Percentiles rank a stretch among this genome's conserved stretches.
These are phyloP conservation scores for Penicillium sp. DNA, from an alignment of 2,329 filamentous ascomycete genomes.

Conservation along the genomic window DNA sequence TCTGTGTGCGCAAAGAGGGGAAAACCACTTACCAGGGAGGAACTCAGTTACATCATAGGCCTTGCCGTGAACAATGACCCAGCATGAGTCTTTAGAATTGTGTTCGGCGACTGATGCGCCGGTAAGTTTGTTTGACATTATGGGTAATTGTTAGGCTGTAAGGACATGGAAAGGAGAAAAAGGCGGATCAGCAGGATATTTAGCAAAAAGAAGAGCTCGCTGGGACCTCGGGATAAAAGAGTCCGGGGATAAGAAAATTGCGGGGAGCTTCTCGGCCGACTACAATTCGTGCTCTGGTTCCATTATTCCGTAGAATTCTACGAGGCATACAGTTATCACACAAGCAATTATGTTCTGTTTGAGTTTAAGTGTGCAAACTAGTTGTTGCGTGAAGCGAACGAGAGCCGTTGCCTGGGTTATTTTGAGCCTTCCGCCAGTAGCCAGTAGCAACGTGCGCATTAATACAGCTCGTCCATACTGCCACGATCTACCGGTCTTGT, in stretches of 20 bases:
- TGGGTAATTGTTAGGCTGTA: conserved; percentile 10
- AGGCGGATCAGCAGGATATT: conserved; percentile 4
- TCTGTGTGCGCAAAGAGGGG: neutral
- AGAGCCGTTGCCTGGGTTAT: too few relatives aligned
- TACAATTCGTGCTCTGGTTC: neutral
- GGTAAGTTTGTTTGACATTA: conserved; percentile 44
- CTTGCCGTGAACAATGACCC: conserved; percentile 87
- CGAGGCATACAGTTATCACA: neutral
- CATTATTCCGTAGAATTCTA: neutral
- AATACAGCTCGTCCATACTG: neutral
- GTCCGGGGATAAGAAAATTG: conserved; percentile 26
- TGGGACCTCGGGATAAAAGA: conserved; percentile 27
- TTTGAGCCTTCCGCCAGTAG: neutral
- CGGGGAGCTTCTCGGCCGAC: conserved; percentile 29
- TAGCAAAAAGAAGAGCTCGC: conserved; percentile 1
- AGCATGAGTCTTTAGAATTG: conserved; percentile 79
- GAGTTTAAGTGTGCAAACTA: neutral
- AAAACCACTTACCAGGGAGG: conserved; percentile 61
- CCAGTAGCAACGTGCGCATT: conserved; percentile 4
- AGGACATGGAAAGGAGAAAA: conserved; percentile 3
- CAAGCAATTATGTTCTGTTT: neutral
- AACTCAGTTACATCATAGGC: conserved; percentile 91
- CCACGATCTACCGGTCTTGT: neutral
- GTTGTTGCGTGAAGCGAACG: too few relatives aligned
- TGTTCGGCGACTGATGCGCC: conserved; percentile 70